Percentiles rank a stretch among this genome's conserved stretches.
These are phyloP conservation scores for Ganoderma sp. DNA, from an alignment of 1,284 basidiomycete genomes.

Conservation along the genomic window DNA sequence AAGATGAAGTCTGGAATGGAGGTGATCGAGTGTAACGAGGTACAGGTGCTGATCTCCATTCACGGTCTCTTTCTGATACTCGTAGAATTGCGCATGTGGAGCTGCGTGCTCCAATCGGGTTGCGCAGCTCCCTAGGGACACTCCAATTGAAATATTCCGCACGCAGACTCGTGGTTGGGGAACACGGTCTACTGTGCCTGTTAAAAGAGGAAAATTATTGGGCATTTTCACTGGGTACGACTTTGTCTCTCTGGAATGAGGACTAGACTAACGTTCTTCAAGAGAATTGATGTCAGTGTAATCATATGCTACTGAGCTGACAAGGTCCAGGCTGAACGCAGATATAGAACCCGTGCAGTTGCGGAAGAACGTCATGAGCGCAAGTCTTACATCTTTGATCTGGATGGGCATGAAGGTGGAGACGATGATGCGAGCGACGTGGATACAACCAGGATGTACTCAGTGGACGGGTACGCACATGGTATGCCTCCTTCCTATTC, in stretches of 20 bases:
- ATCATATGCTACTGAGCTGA: background rate
- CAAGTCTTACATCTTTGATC: conserved; percentile 59
- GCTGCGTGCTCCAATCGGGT: conserved; percentile 43
- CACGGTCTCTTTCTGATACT: background rate
- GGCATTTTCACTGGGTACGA: conserved; percentile 68
- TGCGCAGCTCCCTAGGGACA: conserved; percentile 44
- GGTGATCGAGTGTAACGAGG: conserved; percentile 67
- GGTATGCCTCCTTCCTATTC: conserved; percentile 44
- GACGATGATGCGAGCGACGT: conserved; percentile 41
- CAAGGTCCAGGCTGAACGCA: background rate
- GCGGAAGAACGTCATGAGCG: conserved; percentile 44
- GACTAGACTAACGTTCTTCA: background rate
- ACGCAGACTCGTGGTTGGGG: conserved; percentile 47
- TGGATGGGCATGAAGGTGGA: conserved; percentile 57
- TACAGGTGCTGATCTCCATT: conserved; percentile 31
- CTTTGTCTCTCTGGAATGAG: background rate
- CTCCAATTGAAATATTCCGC: conserved; percentile 46
- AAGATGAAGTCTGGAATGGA: conserved; percentile 48
- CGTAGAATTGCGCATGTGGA: conserved; percentile 37
- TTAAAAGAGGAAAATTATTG: conserved; percentile 59
- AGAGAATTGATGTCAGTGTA: conserved; percentile 38
- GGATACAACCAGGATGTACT: conserved; percentile 43
- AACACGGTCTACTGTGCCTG: conserved; percentile 41
- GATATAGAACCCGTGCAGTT: conserved; percentile 47
- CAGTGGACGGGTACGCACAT: conserved; percentile 54